Conservation (phyloP, 106 monocot species). For the Dioscorea zingiberensis region DNA sequence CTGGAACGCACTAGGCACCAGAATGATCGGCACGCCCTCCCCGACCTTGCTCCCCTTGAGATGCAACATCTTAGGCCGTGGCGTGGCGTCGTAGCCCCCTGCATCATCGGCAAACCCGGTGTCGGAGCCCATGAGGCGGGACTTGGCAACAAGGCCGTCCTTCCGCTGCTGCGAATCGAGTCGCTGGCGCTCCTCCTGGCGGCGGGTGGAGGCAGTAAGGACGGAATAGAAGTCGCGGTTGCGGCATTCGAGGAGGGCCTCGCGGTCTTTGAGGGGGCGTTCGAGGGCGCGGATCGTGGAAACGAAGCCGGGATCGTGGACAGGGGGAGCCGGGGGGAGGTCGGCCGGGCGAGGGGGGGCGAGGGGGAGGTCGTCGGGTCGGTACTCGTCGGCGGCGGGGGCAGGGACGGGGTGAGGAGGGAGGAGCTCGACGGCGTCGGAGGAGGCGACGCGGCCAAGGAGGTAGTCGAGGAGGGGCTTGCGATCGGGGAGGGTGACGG, state of each 20-base stretch:
- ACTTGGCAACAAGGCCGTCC: conserved; percentile 73
- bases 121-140: conserved; percentile 44
- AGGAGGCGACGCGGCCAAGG: conserved; percentile 30
- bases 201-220: conserved; percentile 37
- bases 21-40: conserved; percentile 92
- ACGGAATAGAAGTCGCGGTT: conserved; percentile 74
- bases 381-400: background rate
- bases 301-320: conserved; percentile 26
- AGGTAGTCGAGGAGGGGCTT: conserved; percentile 93
- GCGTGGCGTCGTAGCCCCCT: conserved; percentile 14
- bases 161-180: conserved; percentile 72
- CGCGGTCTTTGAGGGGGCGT: conserved; percentile 84
- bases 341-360: conserved; percentile 2
- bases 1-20: conserved; percentile 96
- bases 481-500: conserved; percentile 88
- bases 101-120: conserved; percentile 6
- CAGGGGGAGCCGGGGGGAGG: background rate
- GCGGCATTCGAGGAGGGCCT: conserved; percentile 63
- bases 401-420: conserved; percentile 7
- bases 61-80: conserved; percentile 51
- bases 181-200: conserved; percentile 78
- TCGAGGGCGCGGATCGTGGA: conserved; percentile 62
- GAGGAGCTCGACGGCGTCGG: background rate
- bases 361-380: background rate
- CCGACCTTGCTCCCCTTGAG: conserved; percentile 65